These are phyloP conservation scores for Boletus reticulatus DNA, from an alignment of 768 basidiomycete species.

Conservation along the genomic window DNA sequence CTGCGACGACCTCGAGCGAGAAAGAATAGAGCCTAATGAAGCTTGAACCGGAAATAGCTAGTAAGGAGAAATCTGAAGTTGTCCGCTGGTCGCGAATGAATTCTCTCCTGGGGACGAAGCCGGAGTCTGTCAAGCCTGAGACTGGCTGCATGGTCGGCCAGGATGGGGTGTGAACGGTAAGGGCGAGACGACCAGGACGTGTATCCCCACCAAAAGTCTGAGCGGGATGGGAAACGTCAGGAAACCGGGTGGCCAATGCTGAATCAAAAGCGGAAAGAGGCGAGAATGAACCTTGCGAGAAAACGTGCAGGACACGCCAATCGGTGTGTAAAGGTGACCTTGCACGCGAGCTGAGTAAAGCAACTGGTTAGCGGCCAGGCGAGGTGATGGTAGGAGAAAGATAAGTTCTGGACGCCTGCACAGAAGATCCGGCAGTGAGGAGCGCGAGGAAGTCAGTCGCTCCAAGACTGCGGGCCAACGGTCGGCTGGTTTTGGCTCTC, in stretches of 20 bases:
- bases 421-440: constrained; percentile 3
- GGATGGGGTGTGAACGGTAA: constrained; percentile 20
- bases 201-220: constrained; percentile 23
- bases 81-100: constrained; percentile 59
- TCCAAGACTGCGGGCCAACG: constrained; percentile 13
- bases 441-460: constrained; percentile 1
- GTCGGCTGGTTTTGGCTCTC: not conserved
- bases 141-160: constrained; percentile 30
- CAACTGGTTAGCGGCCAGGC: constrained; percentile 10
- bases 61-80: constrained; percentile 62
- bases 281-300: constrained; percentile 26
- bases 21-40: constrained; percentile 72
- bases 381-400: not conserved
- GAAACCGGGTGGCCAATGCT: constrained; percentile 35
- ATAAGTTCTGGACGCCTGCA: constrained; percentile 10
- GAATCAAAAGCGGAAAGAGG: constrained; percentile 29
- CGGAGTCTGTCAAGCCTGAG: constrained; percentile 38
- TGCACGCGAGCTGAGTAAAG: constrained; percentile 8
- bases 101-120: constrained; percentile 69
- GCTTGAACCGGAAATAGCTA: constrained; percentile 65
- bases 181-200: constrained; percentile 23
- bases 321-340: constrained; percentile 15
- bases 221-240: constrained; percentile 37
- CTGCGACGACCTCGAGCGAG: constrained; percentile 46
- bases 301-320: constrained; percentile 34